phyloP scores from a whole-genome alignment of 495 filamentous ascomycete genomes.

The Neurospora sp. region DNA sequence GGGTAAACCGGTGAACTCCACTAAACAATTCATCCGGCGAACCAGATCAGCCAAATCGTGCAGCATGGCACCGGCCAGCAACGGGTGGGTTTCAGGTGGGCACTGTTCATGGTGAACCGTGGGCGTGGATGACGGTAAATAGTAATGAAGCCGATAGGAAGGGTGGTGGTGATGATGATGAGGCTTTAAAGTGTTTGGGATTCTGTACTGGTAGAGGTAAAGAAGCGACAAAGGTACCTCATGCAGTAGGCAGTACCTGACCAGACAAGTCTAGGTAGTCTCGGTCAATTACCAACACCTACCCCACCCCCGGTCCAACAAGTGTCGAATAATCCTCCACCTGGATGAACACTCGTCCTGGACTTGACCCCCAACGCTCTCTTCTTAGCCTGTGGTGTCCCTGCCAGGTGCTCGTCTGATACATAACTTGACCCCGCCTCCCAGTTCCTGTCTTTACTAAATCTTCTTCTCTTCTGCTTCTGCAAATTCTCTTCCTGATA shows the following conservation, averaged over 20 bases:
- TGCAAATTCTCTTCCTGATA: slow-evolving; percentile 20
- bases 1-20: neutral
- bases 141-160: neutral
- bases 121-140: neutral
- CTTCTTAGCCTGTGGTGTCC: neutral
- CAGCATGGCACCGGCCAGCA: neutral
- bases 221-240: neutral
- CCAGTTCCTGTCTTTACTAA: neutral
- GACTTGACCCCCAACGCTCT: neutral
- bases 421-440: slow-evolving; percentile 24
- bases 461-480: slow-evolving; percentile 16
- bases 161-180: neutral
- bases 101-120: neutral
- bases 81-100: neutral
- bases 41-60: neutral
- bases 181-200: neutral
- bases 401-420: neutral
- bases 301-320: neutral
- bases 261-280: neutral
- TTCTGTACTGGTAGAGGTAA: neutral
- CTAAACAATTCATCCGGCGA: neutral
- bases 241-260: neutral
- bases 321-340: neutral
- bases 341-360: neutral
- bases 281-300: neutral